Conservation (phyloP, 1,284 basidiomycete genomes). For the Earliella scabrosa region DNA sequence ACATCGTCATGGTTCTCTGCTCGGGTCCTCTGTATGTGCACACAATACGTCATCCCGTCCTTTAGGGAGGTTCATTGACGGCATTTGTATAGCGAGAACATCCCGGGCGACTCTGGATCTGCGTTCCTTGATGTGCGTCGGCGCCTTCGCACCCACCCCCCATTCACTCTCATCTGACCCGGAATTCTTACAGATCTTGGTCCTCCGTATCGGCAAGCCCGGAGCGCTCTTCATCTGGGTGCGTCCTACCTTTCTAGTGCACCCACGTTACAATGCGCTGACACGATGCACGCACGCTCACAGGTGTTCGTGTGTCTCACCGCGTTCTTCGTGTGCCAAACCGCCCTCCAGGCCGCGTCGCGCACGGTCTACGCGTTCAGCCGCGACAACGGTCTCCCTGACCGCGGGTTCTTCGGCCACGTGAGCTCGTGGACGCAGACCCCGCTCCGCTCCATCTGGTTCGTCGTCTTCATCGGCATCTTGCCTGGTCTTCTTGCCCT, state of each 20-base stretch:
- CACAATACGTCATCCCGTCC: neutral
- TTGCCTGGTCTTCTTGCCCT: slow-evolving; percentile 80
- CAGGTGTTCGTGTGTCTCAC: slow-evolving; percentile 78
- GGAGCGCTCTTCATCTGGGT: slow-evolving; percentile 81
- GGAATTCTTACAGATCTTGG: slow-evolving; percentile 68
- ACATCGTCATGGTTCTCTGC: slow-evolving; percentile 83
- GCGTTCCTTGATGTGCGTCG: slow-evolving; percentile 68
- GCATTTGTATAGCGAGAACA: slow-evolving; percentile 47
- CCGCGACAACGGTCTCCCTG: slow-evolving; percentile 84
- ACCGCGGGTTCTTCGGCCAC: slow-evolving; percentile 79
- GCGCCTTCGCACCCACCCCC: neutral
- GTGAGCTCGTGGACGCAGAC: slow-evolving; percentile 72
- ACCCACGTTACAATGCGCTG: neutral
- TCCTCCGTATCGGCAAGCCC: slow-evolving; percentile 70
- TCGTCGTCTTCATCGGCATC: slow-evolving; percentile 69
- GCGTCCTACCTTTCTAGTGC: slow-evolving; percentile 23
- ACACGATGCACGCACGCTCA: neutral
- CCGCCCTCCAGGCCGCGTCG: slow-evolving; percentile 84
- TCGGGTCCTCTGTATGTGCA: slow-evolving; percentile 66
- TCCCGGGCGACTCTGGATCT: slow-evolving; percentile 68
- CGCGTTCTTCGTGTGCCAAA: slow-evolving; percentile 84
- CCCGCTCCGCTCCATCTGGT: slow-evolving; percentile 84
- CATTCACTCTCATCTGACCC: neutral
- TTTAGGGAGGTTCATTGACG: slow-evolving; percentile 1
- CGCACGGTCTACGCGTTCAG: slow-evolving; percentile 91